Evolutionary conservation across 495 filamentous ascomycete species (phyloP).

Genomic region (Darksidea phi): DNA sequence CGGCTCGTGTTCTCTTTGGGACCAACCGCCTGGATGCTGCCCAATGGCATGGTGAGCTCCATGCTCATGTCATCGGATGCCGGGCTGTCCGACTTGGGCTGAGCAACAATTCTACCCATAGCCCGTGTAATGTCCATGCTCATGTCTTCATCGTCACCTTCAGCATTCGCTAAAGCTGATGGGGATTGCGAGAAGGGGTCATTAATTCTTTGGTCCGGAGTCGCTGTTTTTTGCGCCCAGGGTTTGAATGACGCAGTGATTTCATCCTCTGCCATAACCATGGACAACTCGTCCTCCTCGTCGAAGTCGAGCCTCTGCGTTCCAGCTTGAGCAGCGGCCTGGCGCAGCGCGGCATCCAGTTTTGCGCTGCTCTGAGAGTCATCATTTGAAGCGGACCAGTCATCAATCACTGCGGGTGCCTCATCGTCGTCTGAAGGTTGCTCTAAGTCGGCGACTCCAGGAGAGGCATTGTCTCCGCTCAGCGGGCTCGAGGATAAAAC

Average conservation of each 20-base stretch:
- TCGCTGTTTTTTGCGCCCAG: constrained; percentile 54
- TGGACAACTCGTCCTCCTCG: constrained; percentile 60
- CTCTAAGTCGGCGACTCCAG: constrained; percentile 28
- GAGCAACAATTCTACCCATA: constrained; percentile 47
- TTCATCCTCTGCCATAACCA: constrained; percentile 77
- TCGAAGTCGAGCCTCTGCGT: constrained; percentile 59
- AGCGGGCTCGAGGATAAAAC: constrained; percentile 75
- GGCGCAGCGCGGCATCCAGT: constrained; percentile 72
- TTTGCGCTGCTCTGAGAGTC: constrained; percentile 64
- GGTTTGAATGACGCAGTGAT: constrained; percentile 73
- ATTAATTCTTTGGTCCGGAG: constrained; percentile 58
- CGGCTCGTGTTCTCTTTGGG: constrained; percentile 8
- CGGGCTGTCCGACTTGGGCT: constrained; percentile 33
- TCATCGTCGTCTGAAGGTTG: constrained; percentile 33
- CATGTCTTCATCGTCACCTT: constrained; percentile 46
- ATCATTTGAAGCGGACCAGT: constrained; percentile 40
- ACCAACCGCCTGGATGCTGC: constrained; percentile 37
- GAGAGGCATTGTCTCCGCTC: constrained; percentile 57
- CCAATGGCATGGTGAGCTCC: constrained; percentile 46
- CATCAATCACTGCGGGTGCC: constrained; percentile 25
- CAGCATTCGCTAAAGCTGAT: constrained; percentile 33
- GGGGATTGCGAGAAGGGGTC: constrained; percentile 50
- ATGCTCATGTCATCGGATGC: constrained; percentile 44
- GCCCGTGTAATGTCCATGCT: constrained; percentile 54
- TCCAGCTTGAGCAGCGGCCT: constrained; percentile 71